Percentiles rank a stretch among this genome's conserved stretches.
Evolutionary conservation across 2,329 filamentous ascomycete species (phyloP).

Genomic region (Ramichloridium luteum): DNA sequence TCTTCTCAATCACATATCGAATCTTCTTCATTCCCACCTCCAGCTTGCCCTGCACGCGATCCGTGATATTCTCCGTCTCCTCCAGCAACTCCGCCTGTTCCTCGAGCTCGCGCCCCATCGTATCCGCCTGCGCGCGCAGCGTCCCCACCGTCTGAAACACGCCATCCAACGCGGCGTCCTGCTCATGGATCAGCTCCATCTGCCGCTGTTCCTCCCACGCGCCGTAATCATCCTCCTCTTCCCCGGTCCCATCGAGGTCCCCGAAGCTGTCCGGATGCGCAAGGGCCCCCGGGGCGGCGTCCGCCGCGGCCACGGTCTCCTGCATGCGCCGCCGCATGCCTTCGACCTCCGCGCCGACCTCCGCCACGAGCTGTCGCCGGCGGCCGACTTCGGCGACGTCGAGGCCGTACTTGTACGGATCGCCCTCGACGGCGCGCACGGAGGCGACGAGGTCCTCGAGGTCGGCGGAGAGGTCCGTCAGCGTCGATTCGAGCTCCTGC

Average conservation of each 20-base stretch:
- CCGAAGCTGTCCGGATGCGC: constrained; percentile 47
- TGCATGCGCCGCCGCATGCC: constrained; percentile 76
- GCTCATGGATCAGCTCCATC: constrained; percentile 80
- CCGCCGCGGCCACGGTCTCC: constrained; percentile 40
- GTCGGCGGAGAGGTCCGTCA: constrained; percentile 65
- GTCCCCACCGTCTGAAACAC: constrained; percentile 91
- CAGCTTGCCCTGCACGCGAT: constrained; percentile 75
- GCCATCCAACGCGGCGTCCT: constrained; percentile 83
- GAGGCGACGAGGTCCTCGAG: constrained; percentile 78
- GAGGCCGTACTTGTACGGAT: constrained; percentile 78
- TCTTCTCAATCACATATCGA: constrained; percentile 69
- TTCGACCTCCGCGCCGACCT: constrained; percentile 79
- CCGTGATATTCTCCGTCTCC: constrained; percentile 70
- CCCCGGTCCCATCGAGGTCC: constrained; percentile 28
- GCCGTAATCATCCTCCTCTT: constrained; percentile 48
- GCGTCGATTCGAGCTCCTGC: constrained; percentile 65
- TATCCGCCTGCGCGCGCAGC: constrained; percentile 76
- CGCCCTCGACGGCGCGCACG: constrained; percentile 74
- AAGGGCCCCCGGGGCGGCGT: constrained; percentile 37
- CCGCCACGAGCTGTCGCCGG: constrained; percentile 69
- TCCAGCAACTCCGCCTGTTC: constrained; percentile 86
- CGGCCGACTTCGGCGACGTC: constrained; percentile 70
- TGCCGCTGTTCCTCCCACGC: constrained; percentile 78
- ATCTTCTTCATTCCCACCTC: constrained; percentile 80
- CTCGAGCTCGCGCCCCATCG: constrained; percentile 92